Evolutionary conservation across 805 yeast genomes (phyloP), one percentile per base, ranked within the genome.

Genomic region (Teunomyces tritomae): DNA sequence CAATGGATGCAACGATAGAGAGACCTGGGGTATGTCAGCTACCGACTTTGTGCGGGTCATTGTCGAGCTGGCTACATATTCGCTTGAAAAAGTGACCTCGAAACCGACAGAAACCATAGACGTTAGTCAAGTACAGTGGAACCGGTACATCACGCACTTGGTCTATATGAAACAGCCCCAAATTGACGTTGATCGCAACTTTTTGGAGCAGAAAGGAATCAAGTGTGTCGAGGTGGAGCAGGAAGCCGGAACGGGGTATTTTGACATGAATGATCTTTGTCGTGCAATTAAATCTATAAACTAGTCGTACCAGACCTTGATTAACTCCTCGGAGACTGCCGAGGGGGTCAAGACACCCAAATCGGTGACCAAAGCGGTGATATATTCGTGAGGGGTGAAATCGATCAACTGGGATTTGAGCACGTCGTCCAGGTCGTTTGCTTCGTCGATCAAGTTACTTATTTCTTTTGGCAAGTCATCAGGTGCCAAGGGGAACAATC

Each of bases 321-420:
- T 94, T 67, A 94, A 78, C 70, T 94, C 99, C 65, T 94, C 99
- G n/a, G 96, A 86, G 16, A 94, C 99, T 0, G 98, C 98, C 50
- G 96, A 86, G 9, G 99, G 97, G 5, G 99, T 94, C 56, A 94
- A 76, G 1, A 94, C 97, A 13, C 99, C 99, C 53, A 94, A 74
- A 65, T 94, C 99, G 3, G 99, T 92, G 50, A 94, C 89, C 55
- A 94, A 77, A 3, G 98, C 98, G 2, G 99, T 94, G 46, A 94
- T 87, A 61, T 85, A 89, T 57, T 91, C 92, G 67, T 94, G 97
- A 9, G 97, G 96, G 0, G 99, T 94, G 70, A 90, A 95, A 67
- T 94, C 99, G 43, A 90, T 80, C 44, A 68, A 59, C 36, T 71
- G 76, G 9, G 65, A 62, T 29, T 62, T 65, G 42, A 67, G 61